Evolutionary conservation across 148 eudicot species (phyloP), one percentile per base, ranked within the genome.

Genomic region (Silene conica): DNA sequence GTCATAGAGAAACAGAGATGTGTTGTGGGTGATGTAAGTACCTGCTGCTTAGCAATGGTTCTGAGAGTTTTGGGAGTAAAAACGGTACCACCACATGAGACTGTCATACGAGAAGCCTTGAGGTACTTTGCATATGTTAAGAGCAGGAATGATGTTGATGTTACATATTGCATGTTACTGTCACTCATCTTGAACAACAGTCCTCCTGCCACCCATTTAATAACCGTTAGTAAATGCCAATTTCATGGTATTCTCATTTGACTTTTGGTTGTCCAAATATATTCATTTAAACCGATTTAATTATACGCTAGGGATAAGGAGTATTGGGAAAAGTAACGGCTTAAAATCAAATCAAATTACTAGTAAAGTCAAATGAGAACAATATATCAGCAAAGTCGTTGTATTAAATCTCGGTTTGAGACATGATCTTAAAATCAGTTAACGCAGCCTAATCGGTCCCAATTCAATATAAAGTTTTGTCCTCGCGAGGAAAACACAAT

Each of bases 71-170:
- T 81, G 4, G 93, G 78, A 11, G 89, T 69, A 59, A 91, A 74
- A 23, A 73, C 43, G 20, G 84, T 66, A 21, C 87, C 92, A 45
- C 92, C 92, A 77, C 97, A 91, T 5, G 79, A 81, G 56, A 89
- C 90, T 14, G 86, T 76, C 79, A 70, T 83, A 67, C 84, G 82
- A 7, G 97, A 71, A 7, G 88, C 73, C 65, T 87, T 86, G 22
- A 91, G 83, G 82, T 91, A 91, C 75, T 91, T 91, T 18, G 97
- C 93, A 66, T 91, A 91, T 11, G 92, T 83, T 10, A 89, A 66
- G n/a, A 91, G 90, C 21, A 91, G 81, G 79, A 91, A 91, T 0
- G 97, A 84, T 16, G 93, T 85, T 55, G 97, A 89, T 0, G 97
- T 91, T 75, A 87, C 97, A 81, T 91, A 91, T 73, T 91, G 97